Base-by-base conservation (phyloP, 495 filamentous ascomycete genomes). In the Penicillium soppii region DNA sequence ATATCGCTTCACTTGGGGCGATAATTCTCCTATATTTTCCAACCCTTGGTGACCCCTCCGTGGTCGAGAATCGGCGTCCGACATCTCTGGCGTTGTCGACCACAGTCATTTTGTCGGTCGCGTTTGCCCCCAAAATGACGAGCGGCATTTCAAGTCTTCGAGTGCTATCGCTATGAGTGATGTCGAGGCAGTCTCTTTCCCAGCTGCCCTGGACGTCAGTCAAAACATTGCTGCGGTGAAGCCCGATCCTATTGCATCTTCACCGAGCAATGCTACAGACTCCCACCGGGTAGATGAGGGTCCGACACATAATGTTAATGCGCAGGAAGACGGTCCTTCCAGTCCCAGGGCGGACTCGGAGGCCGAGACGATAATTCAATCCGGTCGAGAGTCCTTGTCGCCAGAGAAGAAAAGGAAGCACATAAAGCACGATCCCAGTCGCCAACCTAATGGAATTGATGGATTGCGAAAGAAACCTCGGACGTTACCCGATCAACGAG, bases 291-390 rank as follows among this genome's bases (percentile, higher is more conserved):
- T 47, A 52, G 54, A 59, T 50, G 56, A 56, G 55, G 58, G 50
- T 21, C 41, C 49, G 23, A 58, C 25, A 43, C 26, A 61, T 55
- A 56, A 56, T 59, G 52, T 35, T 56, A 45, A 57, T 50, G 58
- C 50, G 26, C 62, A 70, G n/a, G 61, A 54, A 39, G 61, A 73
- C 43, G 67, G 65, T 25, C 66, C 67, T 12, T 54, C 59, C 16
- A 74, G 73, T 48, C 68, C 72, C 50, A 75, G 67, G 65, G 74
- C 72, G 44, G 86, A 90, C 62, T 91, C 87, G 10, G 88, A 92
- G 66, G 87, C 88, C 49, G 87, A 91, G 69, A 92, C 88, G 5
- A 88, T 90, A 52, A 86, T 90, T 38, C 74, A 90, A 19, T 82
- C 85, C 17, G 86, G 85, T 32, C 88, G 88, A 50, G 82, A 89